phyloP scores from a whole-genome alignment of 768 basidiomycete species.

The Agaricus subrufescens region DNA sequence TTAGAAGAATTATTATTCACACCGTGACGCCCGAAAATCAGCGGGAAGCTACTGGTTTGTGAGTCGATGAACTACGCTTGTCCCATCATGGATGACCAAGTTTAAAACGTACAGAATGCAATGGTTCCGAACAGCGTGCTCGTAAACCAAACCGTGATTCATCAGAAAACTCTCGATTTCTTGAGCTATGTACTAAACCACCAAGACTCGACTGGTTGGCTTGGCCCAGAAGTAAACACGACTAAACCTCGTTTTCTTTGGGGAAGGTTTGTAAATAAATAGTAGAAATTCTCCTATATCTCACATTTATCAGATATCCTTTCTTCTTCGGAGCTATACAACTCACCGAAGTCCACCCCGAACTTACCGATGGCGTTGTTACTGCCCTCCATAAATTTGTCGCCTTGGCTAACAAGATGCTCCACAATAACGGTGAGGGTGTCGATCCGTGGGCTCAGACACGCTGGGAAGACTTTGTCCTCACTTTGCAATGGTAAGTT shows the following conservation, averaged over 20 bases:
- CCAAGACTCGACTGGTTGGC: conserved; percentile 51
- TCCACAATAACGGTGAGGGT: conserved; percentile 41
- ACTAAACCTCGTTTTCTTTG: conserved; percentile 49
- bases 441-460: conserved; percentile 51
- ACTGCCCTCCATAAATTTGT: conserved; percentile 51
- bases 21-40: conserved; percentile 11
- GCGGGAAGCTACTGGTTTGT: conserved; percentile 61
- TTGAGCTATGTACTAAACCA: conserved; percentile 45
- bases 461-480: conserved; percentile 57
- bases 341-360: conserved; percentile 44
- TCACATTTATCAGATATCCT: conserved; percentile 34
- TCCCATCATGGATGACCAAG: background rate
- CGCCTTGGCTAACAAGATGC: conserved; percentile 47
- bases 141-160: conserved; percentile 39
- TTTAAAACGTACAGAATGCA: conserved; percentile 29
- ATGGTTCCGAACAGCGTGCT: conserved; percentile 51
- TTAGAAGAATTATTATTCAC: background rate
- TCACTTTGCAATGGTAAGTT: conserved; percentile 46
- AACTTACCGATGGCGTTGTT: conserved; percentile 40
- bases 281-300: background rate
- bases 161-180: conserved; percentile 41
- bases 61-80: conserved; percentile 16
- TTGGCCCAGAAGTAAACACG: conserved; percentile 51
- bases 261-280: conserved; percentile 34
- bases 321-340: conserved; percentile 58